Conservation (phyloP, 345 rosid genomes). For the Ceriops tagal region DNA sequence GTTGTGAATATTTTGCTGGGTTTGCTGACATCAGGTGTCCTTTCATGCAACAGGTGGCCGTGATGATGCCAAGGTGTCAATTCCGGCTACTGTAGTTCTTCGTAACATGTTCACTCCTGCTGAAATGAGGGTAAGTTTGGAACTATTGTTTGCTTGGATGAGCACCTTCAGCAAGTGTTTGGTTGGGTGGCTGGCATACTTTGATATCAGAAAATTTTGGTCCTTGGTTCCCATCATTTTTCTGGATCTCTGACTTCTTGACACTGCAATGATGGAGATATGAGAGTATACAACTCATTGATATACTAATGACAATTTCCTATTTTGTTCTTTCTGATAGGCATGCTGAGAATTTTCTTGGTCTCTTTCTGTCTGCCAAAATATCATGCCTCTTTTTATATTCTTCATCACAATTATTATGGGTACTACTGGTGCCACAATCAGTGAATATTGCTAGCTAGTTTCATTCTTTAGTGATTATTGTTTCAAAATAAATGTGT, state of each 20-base stretch:
- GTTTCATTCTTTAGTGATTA: too few relatives aligned
- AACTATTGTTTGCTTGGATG: neutral
- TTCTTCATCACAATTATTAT: too few relatives aligned
- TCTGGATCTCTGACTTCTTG: neutral
- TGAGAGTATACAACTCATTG: too few relatives aligned
- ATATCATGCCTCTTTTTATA: too few relatives aligned
- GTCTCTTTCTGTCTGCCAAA: too few relatives aligned
- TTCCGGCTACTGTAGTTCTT: constrained; percentile 76
- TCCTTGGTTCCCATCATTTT: neutral
- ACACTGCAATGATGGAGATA: too few relatives aligned
- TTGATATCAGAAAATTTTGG: neutral
- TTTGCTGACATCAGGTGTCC: constrained; percentile 9
- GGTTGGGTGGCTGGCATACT: neutral
- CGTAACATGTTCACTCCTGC: constrained; percentile 80
- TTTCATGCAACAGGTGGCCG: constrained; percentile 64
- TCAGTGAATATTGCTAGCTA: too few relatives aligned
- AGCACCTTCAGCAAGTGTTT: neutral
- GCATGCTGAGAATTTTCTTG: too few relatives aligned
- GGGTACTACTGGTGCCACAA: too few relatives aligned
- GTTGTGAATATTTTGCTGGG: neutral
- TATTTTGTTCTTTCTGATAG: too few relatives aligned
- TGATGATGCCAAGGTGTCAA: constrained; percentile 79
- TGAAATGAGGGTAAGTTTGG: constrained; percentile 66
- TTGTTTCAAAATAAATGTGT: too few relatives aligned
- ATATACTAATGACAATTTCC: too few relatives aligned